A percentile compares a stretch with the other conserved stretches of the same genome.
Conservation (phyloP, 2,329 filamentous ascomycete genomes). For the Colletotrichum paranaense region DNA sequence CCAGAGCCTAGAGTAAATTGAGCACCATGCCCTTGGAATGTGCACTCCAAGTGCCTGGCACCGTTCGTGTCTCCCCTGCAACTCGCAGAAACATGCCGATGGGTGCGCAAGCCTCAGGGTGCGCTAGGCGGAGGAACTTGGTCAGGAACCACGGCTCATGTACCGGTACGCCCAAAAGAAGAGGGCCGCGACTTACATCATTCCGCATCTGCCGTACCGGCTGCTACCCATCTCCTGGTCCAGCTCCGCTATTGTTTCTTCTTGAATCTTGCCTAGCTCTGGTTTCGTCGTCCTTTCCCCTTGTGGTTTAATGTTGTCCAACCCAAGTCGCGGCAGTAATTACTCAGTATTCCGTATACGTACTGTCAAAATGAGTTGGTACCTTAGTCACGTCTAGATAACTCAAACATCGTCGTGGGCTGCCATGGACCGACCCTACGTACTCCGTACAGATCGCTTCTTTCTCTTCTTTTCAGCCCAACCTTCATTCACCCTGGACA, state of each 20-base stretch:
- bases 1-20: not conserved
- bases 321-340: not conserved
- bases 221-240: not conserved
- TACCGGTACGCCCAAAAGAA: not conserved
- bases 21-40: not conserved
- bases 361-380: not conserved
- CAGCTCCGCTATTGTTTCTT: slow-evolving; percentile 22
- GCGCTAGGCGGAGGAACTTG: slow-evolving; percentile 6
- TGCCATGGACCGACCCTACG: too few species aligned
- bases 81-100: slow-evolving; percentile 21
- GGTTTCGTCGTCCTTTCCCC: slow-evolving; percentile 10
- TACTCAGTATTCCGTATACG: not conserved
- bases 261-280: not conserved
- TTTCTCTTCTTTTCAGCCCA: not conserved
- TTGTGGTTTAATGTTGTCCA: not conserved
- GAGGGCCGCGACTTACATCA: not conserved
- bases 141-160: not conserved
- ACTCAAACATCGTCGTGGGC: too few species aligned
- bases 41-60: slow-evolving; percentile 8
- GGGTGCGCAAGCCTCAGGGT: not conserved
- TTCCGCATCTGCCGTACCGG: not conserved
- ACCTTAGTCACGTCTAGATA: not conserved
- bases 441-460: too few species aligned
- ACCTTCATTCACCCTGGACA: not conserved
- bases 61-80: slow-evolving; percentile 12